Conservation (phyloP, 345 rosid species). For the Dipteronia sinensis region DNA sequence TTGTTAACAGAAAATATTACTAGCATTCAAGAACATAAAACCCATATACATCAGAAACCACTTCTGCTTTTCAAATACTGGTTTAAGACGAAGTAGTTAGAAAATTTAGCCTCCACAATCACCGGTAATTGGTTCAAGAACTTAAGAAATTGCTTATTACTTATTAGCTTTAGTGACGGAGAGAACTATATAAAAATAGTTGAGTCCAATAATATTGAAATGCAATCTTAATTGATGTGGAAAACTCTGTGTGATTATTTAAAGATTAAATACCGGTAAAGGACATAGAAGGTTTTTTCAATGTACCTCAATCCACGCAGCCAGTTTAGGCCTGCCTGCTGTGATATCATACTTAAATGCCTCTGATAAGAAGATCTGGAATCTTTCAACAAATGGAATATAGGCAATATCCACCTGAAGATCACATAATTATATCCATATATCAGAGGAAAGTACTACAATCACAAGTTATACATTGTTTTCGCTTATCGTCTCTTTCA, state of each 20-base stretch:
- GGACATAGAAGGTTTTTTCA: not conserved
- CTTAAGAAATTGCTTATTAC: too few relatives aligned
- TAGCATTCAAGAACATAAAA: not conserved
- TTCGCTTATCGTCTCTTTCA: not conserved
- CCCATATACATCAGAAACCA: not conserved
- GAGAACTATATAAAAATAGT: too few relatives aligned
- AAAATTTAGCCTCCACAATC: too few relatives aligned
- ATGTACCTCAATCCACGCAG: slow-evolving; percentile 75
- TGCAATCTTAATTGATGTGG: not conserved
- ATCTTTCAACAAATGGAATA: slow-evolving; percentile 68
- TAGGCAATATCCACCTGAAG: slow-evolving; percentile 76
- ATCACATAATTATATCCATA: slow-evolving; percentile 3
- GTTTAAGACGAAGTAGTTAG: too few relatives aligned
- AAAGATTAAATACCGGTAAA: too few relatives aligned
- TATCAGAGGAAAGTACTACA: not conserved
- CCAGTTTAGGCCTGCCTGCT: slow-evolving; percentile 71
- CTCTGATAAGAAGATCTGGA: slow-evolving; percentile 52
- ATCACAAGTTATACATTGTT: not conserved
- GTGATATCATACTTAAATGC: slow-evolving; percentile 56
- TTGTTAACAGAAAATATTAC: not conserved
- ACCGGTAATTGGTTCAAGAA: too few relatives aligned
- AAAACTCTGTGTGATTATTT: not conserved
- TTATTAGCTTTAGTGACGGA: too few relatives aligned
- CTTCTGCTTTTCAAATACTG: not conserved
- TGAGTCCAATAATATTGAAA: not conserved